Conservation (phyloP, 2,329 filamentous ascomycete genomes). For the Fusarium irregulare region DNA sequence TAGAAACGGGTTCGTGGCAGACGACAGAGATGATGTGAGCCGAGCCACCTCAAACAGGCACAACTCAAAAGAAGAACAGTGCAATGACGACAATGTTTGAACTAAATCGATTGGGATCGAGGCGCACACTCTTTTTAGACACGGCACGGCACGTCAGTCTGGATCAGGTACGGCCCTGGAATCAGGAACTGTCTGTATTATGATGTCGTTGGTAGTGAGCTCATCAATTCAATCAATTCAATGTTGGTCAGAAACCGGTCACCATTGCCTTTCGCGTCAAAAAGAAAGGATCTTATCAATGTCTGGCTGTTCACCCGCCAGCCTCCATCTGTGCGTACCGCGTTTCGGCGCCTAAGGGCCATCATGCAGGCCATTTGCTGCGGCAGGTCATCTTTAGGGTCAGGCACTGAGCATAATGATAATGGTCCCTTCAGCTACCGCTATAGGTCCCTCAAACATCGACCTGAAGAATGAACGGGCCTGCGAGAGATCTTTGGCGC, state of each 20-base stretch:
- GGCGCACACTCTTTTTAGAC: slow-evolving; percentile 21
- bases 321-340: slow-evolving; percentile 26
- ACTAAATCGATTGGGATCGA: slow-evolving; percentile 31
- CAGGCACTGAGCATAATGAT: slow-evolving; percentile 5
- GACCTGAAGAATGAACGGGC: slow-evolving; percentile 35
- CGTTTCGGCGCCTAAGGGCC: slow-evolving; percentile 20
- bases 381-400: slow-evolving; percentile 19
- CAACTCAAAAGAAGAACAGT: slow-evolving; percentile 5
- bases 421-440: slow-evolving; percentile 34
- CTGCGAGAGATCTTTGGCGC: slow-evolving; percentile 32
- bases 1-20: slow-evolving; percentile 3
- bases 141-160: slow-evolving; percentile 28
- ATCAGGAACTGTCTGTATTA: background rate
- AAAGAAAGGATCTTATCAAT: slow-evolving; percentile 1
- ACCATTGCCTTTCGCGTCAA: slow-evolving; percentile 6
- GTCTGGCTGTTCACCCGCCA: background rate
- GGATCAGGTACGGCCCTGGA: slow-evolving; percentile 9
- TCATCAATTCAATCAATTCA: background rate
- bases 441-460: slow-evolving; percentile 24
- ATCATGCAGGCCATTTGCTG: slow-evolving; percentile 15
- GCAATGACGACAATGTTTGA: slow-evolving; percentile 28
- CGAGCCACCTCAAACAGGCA: slow-evolving; percentile 11
- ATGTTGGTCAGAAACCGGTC: background rate
- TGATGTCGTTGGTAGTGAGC: background rate
- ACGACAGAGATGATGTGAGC: slow-evolving; percentile 28